Evolutionary conservation across 768 basidiomycete species (phyloP).

Genomic region (Podaxis sp.): DNA sequence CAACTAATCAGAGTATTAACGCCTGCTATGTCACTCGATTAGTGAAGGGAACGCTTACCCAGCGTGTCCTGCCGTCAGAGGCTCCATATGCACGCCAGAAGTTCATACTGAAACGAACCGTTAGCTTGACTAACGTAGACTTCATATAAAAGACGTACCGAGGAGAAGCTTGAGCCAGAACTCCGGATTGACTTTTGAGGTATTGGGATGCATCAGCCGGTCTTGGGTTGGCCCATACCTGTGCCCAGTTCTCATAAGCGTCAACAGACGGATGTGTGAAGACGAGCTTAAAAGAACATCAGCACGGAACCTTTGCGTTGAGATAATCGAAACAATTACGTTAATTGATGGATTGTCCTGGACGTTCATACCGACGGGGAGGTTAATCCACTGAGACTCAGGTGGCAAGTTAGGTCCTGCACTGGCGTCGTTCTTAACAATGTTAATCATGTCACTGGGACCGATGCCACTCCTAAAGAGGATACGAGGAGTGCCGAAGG

Average conservation of each 20-base stretch:
- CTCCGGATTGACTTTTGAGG: slow-evolving; percentile 48
- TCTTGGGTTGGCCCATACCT: slow-evolving; percentile 53
- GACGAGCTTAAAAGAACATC: slow-evolving; percentile 36
- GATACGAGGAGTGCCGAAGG: slow-evolving; percentile 54
- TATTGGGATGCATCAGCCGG: slow-evolving; percentile 58
- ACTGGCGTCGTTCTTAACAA: slow-evolving; percentile 46
- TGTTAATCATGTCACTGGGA: slow-evolving; percentile 52
- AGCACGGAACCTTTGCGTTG: background rate
- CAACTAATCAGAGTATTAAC: slow-evolving; percentile 28
- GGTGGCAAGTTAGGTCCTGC: slow-evolving; percentile 50
- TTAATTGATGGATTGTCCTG: slow-evolving; percentile 64
- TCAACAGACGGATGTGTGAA: slow-evolving; percentile 65
- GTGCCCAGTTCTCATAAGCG: slow-evolving; percentile 63
- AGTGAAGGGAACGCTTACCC: slow-evolving; percentile 29
- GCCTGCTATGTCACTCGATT: background rate
- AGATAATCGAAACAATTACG: slow-evolving; percentile 28
- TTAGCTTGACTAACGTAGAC: background rate
- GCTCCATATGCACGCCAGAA: slow-evolving; percentile 58
- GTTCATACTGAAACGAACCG: slow-evolving; percentile 28
- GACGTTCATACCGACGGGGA: slow-evolving; percentile 56
- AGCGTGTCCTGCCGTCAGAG: slow-evolving; percentile 46
- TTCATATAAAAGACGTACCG: slow-evolving; percentile 30
- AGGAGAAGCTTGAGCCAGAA: slow-evolving; percentile 56
- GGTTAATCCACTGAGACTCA: slow-evolving; percentile 48
- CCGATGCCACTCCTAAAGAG: slow-evolving; percentile 64